Conservation (phyloP, 2,329 filamentous ascomycete species). For the Phialophora macrospora region DNA sequence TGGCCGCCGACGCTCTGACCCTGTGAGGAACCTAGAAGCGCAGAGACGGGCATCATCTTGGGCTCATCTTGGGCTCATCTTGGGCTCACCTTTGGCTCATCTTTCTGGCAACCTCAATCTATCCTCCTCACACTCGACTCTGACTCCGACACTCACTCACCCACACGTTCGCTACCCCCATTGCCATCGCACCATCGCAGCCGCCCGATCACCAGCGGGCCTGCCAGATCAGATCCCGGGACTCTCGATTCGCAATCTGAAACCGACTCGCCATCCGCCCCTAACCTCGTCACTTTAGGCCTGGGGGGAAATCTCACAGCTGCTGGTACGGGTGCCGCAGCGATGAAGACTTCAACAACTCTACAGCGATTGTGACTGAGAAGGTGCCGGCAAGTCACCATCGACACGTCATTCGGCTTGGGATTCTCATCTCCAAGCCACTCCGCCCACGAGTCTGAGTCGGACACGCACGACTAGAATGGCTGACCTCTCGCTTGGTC, state of each 20-base stretch:
- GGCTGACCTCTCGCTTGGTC: constrained; percentile 75
- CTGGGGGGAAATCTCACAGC: constrained; percentile 2
- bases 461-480: constrained; percentile 21
- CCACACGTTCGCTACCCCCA: constrained; percentile 22
- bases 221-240: constrained; percentile 19
- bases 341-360: constrained; percentile 25
- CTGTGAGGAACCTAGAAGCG: not conserved
- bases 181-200: not conserved
- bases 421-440: constrained; percentile 28
- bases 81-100: not conserved
- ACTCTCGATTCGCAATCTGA: constrained; percentile 18
- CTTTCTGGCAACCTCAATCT: not conserved
- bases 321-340: constrained; percentile 24
- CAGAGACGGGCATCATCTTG: constrained; percentile 5
- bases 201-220: constrained; percentile 2
- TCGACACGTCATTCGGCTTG: constrained; percentile 27
- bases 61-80: not conserved
- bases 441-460: constrained; percentile 32
- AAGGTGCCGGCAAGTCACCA: constrained; percentile 20
- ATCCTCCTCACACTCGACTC: constrained; percentile 9
- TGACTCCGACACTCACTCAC: constrained; percentile 2
- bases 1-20: constrained; percentile 4
- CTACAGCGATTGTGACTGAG: constrained; percentile 18
- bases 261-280: constrained; percentile 21
- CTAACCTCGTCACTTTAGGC: constrained; percentile 8